Evolutionary conservation across 2,329 filamentous ascomycete species (phyloP), one percentile per base, ranked within the genome.

Genomic region (Sporothrix curviconia): DNA sequence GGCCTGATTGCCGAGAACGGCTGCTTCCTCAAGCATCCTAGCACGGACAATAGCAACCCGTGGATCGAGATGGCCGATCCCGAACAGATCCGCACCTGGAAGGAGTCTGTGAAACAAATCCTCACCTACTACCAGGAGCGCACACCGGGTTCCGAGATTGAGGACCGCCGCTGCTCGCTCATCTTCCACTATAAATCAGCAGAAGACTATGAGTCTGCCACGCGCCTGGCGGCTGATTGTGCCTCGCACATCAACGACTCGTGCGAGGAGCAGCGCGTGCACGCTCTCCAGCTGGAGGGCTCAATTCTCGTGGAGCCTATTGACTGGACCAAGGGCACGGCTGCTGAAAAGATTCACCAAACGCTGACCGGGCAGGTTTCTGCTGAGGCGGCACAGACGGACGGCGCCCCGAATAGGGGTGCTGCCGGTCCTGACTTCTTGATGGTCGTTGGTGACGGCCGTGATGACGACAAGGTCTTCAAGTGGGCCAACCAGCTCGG

Each of bases 1-100:
- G 94, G 94, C 3, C 78, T 97, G 4, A 95, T 97, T 62, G 92
- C 92, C 0, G 92, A 97, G 73, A 96, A 96, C 63, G 92, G 92
- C 2, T 95, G 90, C 69, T 97, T 95, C 72, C 76, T 96, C 58
- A 89, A 88, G 64, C 82, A 89, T 62, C 83, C 82, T 46, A 81
- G 84, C 19, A 78, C 76, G 12, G 50, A 15, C 51, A 54, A 53
- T 37, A 79, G 82, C 24, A 78, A 81, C 47, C 47, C 47, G 36
- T 97, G 94, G 94, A 82, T 80, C 2, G 84, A 87, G 61, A 86
- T 95, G 72, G 85, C 87, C 2, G 85, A 96, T 67, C 77, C 82
- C 1, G 78, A 82, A 3, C 81, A 86, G 64, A 87, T 90, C 59
- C 75, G 78, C 25, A 77, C 79, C 4, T 97, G 92, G 92, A 96